Evolutionary conservation across 345 rosid species (phyloP), one percentile per base, ranked within the genome.

Genomic region (Aquilaria malaccensis): DNA sequence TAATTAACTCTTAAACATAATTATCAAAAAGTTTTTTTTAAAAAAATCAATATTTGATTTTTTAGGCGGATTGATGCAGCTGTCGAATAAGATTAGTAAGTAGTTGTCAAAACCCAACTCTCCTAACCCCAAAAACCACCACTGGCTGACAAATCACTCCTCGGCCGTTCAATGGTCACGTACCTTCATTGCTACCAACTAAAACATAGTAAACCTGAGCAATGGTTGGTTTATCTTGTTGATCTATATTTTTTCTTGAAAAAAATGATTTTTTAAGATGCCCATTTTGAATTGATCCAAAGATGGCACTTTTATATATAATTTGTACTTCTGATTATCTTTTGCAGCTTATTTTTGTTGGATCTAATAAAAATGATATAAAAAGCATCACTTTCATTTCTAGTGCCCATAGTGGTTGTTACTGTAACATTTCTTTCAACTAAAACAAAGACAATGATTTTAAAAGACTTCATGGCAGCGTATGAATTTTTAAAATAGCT

Each of bases 191-290:
- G 99, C 97, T 59, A 96, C 99, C 0, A 87, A 92, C 72, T 84
- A 84, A 76, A 84, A 89, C 95, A 93, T 90, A 83, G 90, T 83
- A 61, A 96, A 95, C 10, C 73, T 94, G 30, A 96, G 99, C 30
- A 54, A 56, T 9, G 30, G 13, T 51, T 50, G 56, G 14, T 56
- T 55, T 69, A 22, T 22, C 59, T 56, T 56, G 59, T 63, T 65
- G 72, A 73, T 75, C 69, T 65, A 63, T 47, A 65, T 50, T 29
- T 33, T 65, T 45, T 58, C 1, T 22, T 22, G 22, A 22, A 22
- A 22, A 22, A 22, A 22, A 9, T 29, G 59, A 10, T 67, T 52
- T 33, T 33, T 72, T 65, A 33, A 52, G 54, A 3, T 64, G 33
- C 50, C 60, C 64, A 53, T 30, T 45, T 67, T 46, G 41, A 65